Evolutionary conservation across 345 rosid genomes (phyloP), one percentile per base, ranked within the genome.

Genomic region (Turritis glabra): DNA sequence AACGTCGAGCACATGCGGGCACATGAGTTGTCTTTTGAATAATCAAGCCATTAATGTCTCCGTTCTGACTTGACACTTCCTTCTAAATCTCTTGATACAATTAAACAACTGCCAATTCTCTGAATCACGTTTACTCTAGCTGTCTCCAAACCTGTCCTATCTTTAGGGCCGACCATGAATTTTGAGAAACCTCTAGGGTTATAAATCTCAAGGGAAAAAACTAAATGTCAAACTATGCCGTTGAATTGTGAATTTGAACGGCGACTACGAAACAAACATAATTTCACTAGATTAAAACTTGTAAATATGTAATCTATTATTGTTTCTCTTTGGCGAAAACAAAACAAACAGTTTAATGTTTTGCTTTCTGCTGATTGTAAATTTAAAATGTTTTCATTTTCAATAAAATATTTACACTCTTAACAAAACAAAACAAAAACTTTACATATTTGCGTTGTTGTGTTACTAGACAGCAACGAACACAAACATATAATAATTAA

Each of bases 1-100:
- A 60, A 60, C 30, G 50, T 21, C 47, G 38, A 60, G 74, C 80
- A 76, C 80, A 69, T 76, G 80, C 26, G 27, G 17, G 27, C 80
- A 76, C 75, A 63, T 76, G 80, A 69, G 50, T 53, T 61, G 15
- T 53, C 54, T 69, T 51, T 76, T 26, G n/a, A 68, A 17, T 43
- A 62, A 62, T 76, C 60, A 41, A 53, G 43, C 46, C 71, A 76
- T 76, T 62, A 69, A 69, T 69, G 47, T 7, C 35, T 29, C 29
- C 29, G 8, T 48, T 38, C 53, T 67, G 69, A 40, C 54, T 38
- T 50, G 18, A 8, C 63, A 67, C 50, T 40, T 60, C 50, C 32
- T 68, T 38, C 54, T 33, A 66, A 57, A 65, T 35, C 17, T 68
- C 56, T 60, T 30, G 26, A 13, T 41, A 29, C 40, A 30, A 21